phyloP scores from a whole-genome alignment of 129 eudicot species.

The Lactuca sativa region DNA sequence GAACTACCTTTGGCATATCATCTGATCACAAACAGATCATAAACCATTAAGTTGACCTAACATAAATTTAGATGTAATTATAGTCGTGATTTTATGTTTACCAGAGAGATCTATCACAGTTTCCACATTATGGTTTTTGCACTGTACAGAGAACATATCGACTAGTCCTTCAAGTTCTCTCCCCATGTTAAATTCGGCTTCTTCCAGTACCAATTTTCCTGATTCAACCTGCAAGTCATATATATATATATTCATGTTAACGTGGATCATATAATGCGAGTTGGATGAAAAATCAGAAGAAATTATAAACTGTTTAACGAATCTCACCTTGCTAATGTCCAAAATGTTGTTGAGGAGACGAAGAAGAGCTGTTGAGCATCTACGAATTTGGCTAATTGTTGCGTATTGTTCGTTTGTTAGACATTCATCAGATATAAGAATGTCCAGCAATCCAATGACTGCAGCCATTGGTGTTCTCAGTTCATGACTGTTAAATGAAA shows the following conservation, averaged over 20 bases:
- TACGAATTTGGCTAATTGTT: conserved; percentile 84
- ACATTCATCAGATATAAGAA: conserved; percentile 84
- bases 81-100: conserved; percentile 23
- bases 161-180: conserved; percentile 93
- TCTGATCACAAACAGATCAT: conserved; percentile 45
- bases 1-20: conserved; percentile 79
- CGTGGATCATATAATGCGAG: neutral
- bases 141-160: conserved; percentile 96
- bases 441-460: conserved; percentile 96
- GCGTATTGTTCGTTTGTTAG: conserved; percentile 87
- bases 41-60: conserved; percentile 8
- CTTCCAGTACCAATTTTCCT: conserved; percentile 63
- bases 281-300: conserved; percentile 3
- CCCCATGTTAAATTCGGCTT: conserved; percentile 49
- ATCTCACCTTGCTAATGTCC: conserved; percentile 93
- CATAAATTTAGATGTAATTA: neutral
- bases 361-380: conserved; percentile 90
- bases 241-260: neutral
- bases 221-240: conserved; percentile 75
- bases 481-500: conserved; percentile 71
- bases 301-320: neutral
- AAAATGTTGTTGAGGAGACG: conserved; percentile 96
- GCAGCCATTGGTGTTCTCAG: conserved; percentile 99
- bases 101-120: conserved; percentile 91
- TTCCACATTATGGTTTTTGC: conserved; percentile 90